Conservation (phyloP, 1,284 basidiomycete genomes). For the Apiotrichum brassicae region DNA sequence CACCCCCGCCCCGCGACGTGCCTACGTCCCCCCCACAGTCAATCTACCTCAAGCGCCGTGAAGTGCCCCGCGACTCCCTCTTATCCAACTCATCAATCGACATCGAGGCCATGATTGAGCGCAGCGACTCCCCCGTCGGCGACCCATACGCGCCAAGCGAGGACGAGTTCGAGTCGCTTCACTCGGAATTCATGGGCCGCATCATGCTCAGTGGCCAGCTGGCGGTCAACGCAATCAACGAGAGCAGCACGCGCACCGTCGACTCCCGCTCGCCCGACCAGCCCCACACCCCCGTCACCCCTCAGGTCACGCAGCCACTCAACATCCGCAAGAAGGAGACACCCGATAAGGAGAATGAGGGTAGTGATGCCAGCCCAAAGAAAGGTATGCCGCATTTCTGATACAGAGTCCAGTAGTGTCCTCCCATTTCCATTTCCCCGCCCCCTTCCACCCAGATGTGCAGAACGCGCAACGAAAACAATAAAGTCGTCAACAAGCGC, state of each 20-base stretch:
- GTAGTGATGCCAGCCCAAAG: too few species aligned
- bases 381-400: too few species aligned
- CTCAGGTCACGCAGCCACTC: not conserved
- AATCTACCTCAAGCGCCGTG: not conserved
- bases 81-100: not conserved
- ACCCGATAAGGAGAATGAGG: not conserved
- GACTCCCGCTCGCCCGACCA: not conserved
- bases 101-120: not conserved
- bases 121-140: not conserved
- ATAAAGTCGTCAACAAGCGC: too few species aligned
- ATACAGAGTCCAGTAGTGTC: too few species aligned
- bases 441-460: too few species aligned
- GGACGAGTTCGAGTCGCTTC: not conserved
- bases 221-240: too few species aligned
- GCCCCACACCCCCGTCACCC: not conserved
- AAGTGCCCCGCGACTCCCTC: not conserved
- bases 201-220: not conserved
- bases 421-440: too few species aligned
- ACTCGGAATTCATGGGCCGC: not conserved
- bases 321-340: conserved; percentile 1
- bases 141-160: not conserved
- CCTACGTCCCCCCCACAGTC: not conserved
- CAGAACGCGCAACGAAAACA: too few species aligned
- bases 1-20: not conserved
- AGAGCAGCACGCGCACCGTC: too few species aligned